These are phyloP conservation scores for Staphylotrichum tortipilum DNA, from an alignment of 495 filamentous ascomycete genomes.

Conservation along the genomic window DNA sequence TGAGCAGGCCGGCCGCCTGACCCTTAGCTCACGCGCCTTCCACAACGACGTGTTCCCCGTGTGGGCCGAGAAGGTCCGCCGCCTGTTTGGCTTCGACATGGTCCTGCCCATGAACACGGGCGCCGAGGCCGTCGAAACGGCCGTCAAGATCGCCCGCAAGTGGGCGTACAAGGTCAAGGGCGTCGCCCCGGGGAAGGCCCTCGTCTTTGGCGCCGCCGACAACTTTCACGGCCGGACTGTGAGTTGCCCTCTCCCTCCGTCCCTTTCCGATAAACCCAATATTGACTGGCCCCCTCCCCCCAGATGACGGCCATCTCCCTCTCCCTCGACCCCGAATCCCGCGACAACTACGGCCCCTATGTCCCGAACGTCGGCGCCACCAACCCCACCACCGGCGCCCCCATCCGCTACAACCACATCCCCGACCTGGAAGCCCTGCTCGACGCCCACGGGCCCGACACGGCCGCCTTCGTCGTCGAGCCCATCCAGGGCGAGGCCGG, in stretches of 20 bases:
- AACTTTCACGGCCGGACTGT: slow-evolving; percentile 97
- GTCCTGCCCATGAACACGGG: slow-evolving; percentile 99
- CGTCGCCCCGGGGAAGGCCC: slow-evolving; percentile 73
- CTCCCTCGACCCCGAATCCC: slow-evolving; percentile 88
- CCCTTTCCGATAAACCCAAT: not conserved
- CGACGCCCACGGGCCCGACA: slow-evolving; percentile 69
- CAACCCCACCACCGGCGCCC: slow-evolving; percentile 66
- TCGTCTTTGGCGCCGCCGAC: slow-evolving; percentile 75
- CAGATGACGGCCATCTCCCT: slow-evolving; percentile 93
- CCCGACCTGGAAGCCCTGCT: slow-evolving; percentile 72
- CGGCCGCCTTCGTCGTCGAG: slow-evolving; percentile 91
- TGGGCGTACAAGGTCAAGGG: slow-evolving; percentile 98
- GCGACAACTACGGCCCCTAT: slow-evolving; percentile 95
- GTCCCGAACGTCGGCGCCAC: slow-evolving; percentile 76
- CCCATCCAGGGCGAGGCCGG: slow-evolving; percentile 98
- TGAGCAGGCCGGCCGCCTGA: slow-evolving; percentile 83
- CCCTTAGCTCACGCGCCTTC: slow-evolving; percentile 91
- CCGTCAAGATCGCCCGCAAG: slow-evolving; percentile 93
- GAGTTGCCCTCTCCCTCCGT: slow-evolving; percentile 27
- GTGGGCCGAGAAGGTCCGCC: slow-evolving; percentile 87
- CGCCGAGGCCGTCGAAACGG: slow-evolving; percentile 97
- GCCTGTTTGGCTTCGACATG: slow-evolving; percentile 92
- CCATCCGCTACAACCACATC: slow-evolving; percentile 79
- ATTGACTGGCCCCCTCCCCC: slow-evolving; percentile 15
- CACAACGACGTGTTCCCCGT: slow-evolving; percentile 98